Evolutionary conservation across 768 basidiomycete genomes (phyloP).

Genomic region (Boletus reticulatus): DNA sequence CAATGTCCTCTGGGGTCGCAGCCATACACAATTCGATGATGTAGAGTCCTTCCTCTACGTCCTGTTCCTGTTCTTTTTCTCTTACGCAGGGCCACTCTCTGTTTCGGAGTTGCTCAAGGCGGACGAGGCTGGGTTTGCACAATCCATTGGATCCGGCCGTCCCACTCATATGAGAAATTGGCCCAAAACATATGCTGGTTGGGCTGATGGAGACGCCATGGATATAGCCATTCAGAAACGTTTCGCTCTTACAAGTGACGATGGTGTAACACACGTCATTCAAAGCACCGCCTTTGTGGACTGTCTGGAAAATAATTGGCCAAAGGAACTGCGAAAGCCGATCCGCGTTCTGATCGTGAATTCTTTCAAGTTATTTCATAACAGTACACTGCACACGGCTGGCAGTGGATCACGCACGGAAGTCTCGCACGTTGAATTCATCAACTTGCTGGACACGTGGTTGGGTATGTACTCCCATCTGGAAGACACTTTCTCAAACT

Average conservation of each 20-base stretch:
- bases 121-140: neutral
- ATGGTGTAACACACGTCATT: too few relatives aligned
- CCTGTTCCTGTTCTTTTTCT: neutral
- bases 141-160: neutral
- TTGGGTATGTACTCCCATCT: neutral
- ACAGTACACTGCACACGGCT: neutral
- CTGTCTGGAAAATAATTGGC: neutral
- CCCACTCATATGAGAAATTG: neutral
- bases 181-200: neutral
- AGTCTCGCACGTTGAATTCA: neutral
- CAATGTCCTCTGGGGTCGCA: neutral
- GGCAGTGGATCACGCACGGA: neutral
- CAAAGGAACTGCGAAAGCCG: neutral
- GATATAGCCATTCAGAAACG: too few relatives aligned
- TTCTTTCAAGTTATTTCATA: neutral
- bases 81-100: neutral
- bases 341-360: neutral
- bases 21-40: neutral
- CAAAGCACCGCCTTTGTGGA: neutral
- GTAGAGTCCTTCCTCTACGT: constrained; percentile 3
- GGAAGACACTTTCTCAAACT: neutral
- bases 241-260: too few relatives aligned
- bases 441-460: neutral
- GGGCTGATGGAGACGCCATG: neutral
- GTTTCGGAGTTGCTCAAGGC: neutral